Conservation (phyloP, 345 rosid species). For the Ceriops tagal region DNA sequence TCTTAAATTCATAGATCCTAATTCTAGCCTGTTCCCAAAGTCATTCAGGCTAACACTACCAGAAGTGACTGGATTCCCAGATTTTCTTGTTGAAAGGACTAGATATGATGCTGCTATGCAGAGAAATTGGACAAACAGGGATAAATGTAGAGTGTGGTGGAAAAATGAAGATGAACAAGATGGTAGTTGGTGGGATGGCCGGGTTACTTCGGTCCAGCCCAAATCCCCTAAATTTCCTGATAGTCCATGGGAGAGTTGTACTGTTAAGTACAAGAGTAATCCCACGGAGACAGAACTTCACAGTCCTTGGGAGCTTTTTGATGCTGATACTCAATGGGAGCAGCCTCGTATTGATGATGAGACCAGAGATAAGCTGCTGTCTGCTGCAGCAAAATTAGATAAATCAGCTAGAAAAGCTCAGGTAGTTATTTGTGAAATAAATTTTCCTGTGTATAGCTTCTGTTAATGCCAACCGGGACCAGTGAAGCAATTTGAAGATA, state of each 20-base stretch:
- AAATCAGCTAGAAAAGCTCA: slow-evolving; percentile 45
- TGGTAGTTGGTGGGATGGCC: slow-evolving; percentile 97
- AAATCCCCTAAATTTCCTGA: slow-evolving; percentile 73
- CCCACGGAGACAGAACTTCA: slow-evolving; percentile 72
- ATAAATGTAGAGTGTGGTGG: slow-evolving; percentile 97
- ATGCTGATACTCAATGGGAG: slow-evolving; percentile 61
- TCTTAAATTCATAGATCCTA: slow-evolving; percentile 67
- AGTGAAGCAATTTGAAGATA: neutral
- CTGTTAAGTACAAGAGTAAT: slow-evolving; percentile 70
- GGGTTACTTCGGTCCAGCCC: slow-evolving; percentile 62
- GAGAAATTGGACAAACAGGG: slow-evolving; percentile 87
- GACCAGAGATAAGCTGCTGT: slow-evolving; percentile 44
- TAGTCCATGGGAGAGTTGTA: slow-evolving; percentile 96
- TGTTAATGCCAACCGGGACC: neutral
- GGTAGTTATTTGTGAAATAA: slow-evolving; percentile 33
- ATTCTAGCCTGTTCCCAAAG: slow-evolving; percentile 49
- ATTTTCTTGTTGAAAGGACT: slow-evolving; percentile 93
- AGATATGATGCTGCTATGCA: slow-evolving; percentile 72
- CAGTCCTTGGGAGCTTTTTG: slow-evolving; percentile 99
- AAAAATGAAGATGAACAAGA: slow-evolving; percentile 73
- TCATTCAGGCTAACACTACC: slow-evolving; percentile 71
- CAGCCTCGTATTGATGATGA: slow-evolving; percentile 66
- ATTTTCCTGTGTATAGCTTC: too few relatives aligned
- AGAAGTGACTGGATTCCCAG: slow-evolving; percentile 82
- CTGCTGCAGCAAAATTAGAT: slow-evolving; percentile 59